Conservation (phyloP, 176 grass and related monocot species). For the Olyra latifolia region DNA sequence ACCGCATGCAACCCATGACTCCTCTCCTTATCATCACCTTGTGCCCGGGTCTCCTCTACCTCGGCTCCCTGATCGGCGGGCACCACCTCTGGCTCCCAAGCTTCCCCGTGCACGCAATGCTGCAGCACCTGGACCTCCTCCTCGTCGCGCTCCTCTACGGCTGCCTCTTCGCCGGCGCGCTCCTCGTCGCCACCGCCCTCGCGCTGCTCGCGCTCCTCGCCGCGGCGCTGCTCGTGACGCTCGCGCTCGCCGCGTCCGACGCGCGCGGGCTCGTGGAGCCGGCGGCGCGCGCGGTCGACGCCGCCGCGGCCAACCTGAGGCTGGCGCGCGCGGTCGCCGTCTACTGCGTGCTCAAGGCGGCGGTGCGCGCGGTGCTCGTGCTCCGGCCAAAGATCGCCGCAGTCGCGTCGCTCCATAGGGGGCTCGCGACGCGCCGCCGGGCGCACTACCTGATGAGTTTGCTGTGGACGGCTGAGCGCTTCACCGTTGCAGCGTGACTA, state of each 20-base stretch:
- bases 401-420: background rate
- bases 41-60: background rate
- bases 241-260: conserved; percentile 35
- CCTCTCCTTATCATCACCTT: background rate
- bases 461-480: background rate
- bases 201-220: conserved; percentile 37
- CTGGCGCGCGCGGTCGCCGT: conserved; percentile 55
- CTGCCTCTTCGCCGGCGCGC: conserved; percentile 27
- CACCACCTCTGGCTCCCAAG: background rate
- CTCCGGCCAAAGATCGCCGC: background rate
- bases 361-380: background rate
- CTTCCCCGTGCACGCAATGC: background rate
- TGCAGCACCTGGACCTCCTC: conserved; percentile 61
- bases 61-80: background rate
- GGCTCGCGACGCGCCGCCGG: background rate
- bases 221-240: conserved; percentile 17
- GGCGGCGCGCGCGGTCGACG: conserved; percentile 10
- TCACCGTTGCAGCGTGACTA: background rate
- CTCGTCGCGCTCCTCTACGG: conserved; percentile 55
- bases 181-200: conserved; percentile 34
- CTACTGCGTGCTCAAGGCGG: conserved; percentile 33
- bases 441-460: background rate
- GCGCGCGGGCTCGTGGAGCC: background rate
- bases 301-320: conserved; percentile 31
- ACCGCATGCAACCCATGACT: background rate